Conservation (phyloP, 1,284 basidiomycete genomes). For the Testicularia cyperi region DNA sequence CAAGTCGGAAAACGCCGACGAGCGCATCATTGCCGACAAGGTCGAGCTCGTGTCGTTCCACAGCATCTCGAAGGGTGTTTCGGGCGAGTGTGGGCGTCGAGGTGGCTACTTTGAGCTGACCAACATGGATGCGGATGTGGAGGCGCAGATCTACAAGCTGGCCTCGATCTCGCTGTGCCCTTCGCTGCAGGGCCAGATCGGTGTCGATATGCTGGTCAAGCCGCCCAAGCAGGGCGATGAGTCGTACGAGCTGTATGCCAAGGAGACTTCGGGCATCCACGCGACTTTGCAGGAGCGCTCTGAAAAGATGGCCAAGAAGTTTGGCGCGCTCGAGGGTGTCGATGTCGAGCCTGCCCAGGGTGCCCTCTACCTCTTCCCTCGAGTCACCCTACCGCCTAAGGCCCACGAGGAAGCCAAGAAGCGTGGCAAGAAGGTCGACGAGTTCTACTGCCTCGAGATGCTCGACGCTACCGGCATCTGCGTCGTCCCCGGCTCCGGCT, state of each 20-base stretch:
- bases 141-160: conserved; percentile 57
- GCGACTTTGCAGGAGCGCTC: conserved; percentile 43
- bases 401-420: conserved; percentile 47
- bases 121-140: conserved; percentile 55
- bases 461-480: conserved; percentile 58
- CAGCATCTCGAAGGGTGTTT: conserved; percentile 56
- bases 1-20: conserved; percentile 19
- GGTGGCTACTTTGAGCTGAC: conserved; percentile 58
- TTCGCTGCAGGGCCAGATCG: conserved; percentile 56
- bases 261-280: conserved; percentile 46
- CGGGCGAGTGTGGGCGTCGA: conserved; percentile 56
- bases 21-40: conserved; percentile 39
- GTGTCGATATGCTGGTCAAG: conserved; percentile 56
- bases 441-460: conserved; percentile 55
- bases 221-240: conserved; percentile 46
- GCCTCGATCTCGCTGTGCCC: conserved; percentile 55
- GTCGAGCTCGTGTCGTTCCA: conserved; percentile 58
- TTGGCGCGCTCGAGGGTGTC: conserved; percentile 46
- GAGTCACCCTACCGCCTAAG: conserved; percentile 66
- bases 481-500: conserved; percentile 56
- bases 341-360: conserved; percentile 66
- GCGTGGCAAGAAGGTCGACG: conserved; percentile 50
- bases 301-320: conserved; percentile 45
- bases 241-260: conserved; percentile 46
- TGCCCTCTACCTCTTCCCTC: conserved; percentile 83